Percentiles rank a stretch among this genome's conserved stretches.
Conservation (phyloP, 1,284 basidiomycete species). For the Ceratobasidium papillatum region DNA sequence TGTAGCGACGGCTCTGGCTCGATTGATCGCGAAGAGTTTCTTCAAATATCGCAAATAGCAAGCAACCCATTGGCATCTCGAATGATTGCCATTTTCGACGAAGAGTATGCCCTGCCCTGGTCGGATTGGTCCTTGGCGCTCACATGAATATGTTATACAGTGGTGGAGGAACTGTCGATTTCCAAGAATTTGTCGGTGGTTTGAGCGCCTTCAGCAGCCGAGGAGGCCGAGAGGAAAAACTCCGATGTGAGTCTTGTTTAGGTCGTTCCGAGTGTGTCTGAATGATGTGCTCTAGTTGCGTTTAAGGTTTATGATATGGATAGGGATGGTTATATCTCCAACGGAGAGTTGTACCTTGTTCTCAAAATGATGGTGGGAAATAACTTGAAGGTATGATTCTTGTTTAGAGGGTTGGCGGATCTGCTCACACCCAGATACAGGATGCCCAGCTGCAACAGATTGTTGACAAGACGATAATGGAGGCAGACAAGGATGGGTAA, state of each 20-base stretch:
- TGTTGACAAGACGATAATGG: slow-evolving; percentile 99
- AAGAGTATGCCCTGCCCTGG: slow-evolving; percentile 74
- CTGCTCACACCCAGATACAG: slow-evolving; percentile 54
- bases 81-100: slow-evolving; percentile 99
- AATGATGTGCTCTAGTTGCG: slow-evolving; percentile 67
- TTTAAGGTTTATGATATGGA: slow-evolving; percentile 99
- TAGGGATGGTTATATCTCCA: slow-evolving; percentile 96
- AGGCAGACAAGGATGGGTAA: slow-evolving; percentile 92
- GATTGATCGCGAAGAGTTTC: slow-evolving; percentile 98
- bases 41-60: slow-evolving; percentile 98
- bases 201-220: slow-evolving; percentile 96
- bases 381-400: slow-evolving; percentile 82
- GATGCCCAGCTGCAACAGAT: slow-evolving; percentile 99
- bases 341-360: slow-evolving; percentile 97
- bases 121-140: background rate
- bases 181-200: slow-evolving; percentile 98
- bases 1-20: slow-evolving; percentile 92
- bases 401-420: slow-evolving; percentile 3
- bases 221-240: slow-evolving; percentile 95
- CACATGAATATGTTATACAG: slow-evolving; percentile 57
- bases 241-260: slow-evolving; percentile 75
- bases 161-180: slow-evolving; percentile 98
- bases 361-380: slow-evolving; percentile 99
- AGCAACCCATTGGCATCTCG: slow-evolving; percentile 96
- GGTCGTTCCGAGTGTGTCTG: slow-evolving; percentile 2